phyloP scores from a whole-genome alignment of 352 stramenopile genomes.

The Phytophthora chlamydospora region DNA sequence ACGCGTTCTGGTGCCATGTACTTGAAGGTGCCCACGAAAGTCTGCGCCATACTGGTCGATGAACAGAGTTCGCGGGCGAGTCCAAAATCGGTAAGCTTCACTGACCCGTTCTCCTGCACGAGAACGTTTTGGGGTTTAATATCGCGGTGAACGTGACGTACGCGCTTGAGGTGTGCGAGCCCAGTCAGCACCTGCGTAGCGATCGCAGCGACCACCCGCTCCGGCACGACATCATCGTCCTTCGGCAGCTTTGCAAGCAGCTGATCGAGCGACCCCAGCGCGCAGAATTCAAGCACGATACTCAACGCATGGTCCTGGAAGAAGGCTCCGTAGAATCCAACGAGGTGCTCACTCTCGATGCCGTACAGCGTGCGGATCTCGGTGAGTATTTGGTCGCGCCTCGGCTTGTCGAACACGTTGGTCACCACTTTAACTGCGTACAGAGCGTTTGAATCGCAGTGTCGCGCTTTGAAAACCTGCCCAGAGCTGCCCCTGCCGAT shows the following conservation, averaged over 20 bases:
- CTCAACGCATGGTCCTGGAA: constrained; percentile 77
- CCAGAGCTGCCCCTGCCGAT: constrained; percentile 69
- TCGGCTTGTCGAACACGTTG: constrained; percentile 81
- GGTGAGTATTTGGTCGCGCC: constrained; percentile 76
- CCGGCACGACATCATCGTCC: constrained; percentile 40
- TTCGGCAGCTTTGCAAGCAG: constrained; percentile 21
- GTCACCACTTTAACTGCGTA: constrained; percentile 78
- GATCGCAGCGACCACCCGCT: constrained; percentile 59
- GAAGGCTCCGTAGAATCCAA: constrained; percentile 74
- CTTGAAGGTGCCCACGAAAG: constrained; percentile 91
- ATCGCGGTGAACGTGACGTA: constrained; percentile 92
- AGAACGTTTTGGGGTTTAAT: constrained; percentile 95
- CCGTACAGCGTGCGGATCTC: constrained; percentile 83
- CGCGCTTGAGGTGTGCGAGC: constrained; percentile 62
- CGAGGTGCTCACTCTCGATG: constrained; percentile 67
- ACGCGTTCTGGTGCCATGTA: constrained; percentile 95
- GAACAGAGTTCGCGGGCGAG: constrained; percentile 69
- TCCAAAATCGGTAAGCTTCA: constrained; percentile 88
- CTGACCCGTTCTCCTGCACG: constrained; percentile 69
- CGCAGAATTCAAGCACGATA: constrained; percentile 73
- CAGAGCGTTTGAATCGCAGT: constrained; percentile 41
- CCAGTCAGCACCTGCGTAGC: constrained; percentile 66
- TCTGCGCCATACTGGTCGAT: constrained; percentile 81
- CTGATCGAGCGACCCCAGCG: constrained; percentile 62
- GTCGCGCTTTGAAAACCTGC: constrained; percentile 62